phyloP scores from a whole-genome alignment of 352 stramenopile species.

The Phytophthora pisi region DNA sequence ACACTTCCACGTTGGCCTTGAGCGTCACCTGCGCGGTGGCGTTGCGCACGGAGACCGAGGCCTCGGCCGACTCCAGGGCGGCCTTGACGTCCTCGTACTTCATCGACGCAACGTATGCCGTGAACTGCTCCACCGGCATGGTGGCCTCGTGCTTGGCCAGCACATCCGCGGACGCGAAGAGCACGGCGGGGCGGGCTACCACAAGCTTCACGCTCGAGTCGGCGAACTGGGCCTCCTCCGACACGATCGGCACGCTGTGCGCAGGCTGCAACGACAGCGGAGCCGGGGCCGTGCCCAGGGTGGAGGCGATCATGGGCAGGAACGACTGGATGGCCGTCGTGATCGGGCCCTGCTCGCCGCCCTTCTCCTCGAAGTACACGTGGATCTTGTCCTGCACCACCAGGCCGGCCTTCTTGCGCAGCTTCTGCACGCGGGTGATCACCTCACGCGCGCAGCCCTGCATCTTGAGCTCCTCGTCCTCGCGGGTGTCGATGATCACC shows the following conservation, averaged over 20 bases:
- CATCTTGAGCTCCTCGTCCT: conserved; percentile 95
- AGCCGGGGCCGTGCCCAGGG: conserved; percentile 66
- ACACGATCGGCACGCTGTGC: conserved; percentile 73
- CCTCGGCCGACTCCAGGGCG: conserved; percentile 38
- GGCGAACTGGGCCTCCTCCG: conserved; percentile 71
- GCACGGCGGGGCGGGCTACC: conserved; percentile 73
- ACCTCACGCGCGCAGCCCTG: conserved; percentile 95
- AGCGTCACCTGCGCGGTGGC: conserved; percentile 52
- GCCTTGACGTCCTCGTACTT: conserved; percentile 81
- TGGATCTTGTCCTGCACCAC: conserved; percentile 96
- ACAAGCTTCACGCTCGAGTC: conserved; percentile 72
- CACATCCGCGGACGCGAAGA: conserved; percentile 61
- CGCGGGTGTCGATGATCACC: conserved; percentile 95
- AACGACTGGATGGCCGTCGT: conserved; percentile 66
- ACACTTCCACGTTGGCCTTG: conserved; percentile 65
- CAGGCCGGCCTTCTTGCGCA: conserved; percentile 97
- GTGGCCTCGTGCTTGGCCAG: conserved; percentile 51
- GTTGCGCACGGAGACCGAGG: conserved; percentile 53
- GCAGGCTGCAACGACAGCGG: conserved; percentile 61
- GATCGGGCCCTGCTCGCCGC: conserved; percentile 56
- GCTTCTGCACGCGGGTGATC: conserved; percentile 98
- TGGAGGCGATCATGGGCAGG: conserved; percentile 55
- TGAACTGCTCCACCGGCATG: conserved; percentile 52
- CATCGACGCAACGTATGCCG: conserved; percentile 78
- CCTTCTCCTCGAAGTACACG: conserved; percentile 92